Base-by-base conservation (phyloP, 768 basidiomycete genomes). In the Mycena epipterygia region DNA sequence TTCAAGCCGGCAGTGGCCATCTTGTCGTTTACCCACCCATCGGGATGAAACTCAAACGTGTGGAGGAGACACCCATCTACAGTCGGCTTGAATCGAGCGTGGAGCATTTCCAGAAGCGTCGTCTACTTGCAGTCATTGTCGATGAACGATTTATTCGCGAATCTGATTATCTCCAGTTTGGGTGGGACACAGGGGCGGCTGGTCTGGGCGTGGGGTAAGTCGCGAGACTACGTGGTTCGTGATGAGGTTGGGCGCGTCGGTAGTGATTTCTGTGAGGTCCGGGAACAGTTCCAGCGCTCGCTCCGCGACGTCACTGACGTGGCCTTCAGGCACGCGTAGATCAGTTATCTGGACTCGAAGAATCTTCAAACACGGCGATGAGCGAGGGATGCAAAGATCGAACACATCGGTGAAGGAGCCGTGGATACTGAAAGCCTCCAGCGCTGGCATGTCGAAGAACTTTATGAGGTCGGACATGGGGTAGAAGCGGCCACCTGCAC, bases 121-220 rank as follows among this genome's bases (percentile, higher is more conserved):
- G 5, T 17, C 67, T 53, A 63, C 42, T 42, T 14, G 48, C 67
- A 69, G 16, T 33, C 25, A 1, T 62, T 11, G 46, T 69, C 11
- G 5, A 39, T 12, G 25, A 63, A 69, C 13, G 67, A 48, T 29
- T 29, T 12, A 16, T 69, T 69, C 6, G 61, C 49, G 16, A 63
- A 14, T 12, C 80, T 76, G 21, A 58, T 61, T 32, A 68, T 64
- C 23, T 48, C 78, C 33, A 56, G 76, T n/a, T 73, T 55, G 46
- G 56, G 48, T 55, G 46, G 56, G 48, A 0, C 21, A 3, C 23
- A 67, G n/a, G 14, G 48, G 57, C 42, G 25, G 25, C 12, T 25
- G 41, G 49, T 13, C 30, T 3, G 16, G 13, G 60, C 30, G n/a
- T 6, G 42, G 61, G 16, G 42, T 42, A 21, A 69, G 61, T 16